Base-by-base conservation (phyloP, 257 asterid genomes). In the Handroanthus guayacan region DNA sequence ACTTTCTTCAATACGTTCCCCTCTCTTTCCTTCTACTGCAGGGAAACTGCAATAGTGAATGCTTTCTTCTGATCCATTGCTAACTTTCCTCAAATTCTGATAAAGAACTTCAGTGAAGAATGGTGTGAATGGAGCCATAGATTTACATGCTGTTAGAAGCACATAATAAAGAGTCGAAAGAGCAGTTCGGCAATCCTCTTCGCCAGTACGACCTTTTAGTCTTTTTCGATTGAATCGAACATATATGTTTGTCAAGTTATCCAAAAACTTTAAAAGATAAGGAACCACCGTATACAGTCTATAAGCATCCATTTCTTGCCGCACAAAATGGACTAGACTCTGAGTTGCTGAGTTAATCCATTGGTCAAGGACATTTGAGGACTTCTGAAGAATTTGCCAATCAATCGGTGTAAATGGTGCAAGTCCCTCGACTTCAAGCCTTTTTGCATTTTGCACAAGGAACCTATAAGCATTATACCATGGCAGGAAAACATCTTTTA, bases 381-480 rank as follows among this genome's bases (percentile, higher is more conserved):
- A 95, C 56, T 79, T 82, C 79, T 86, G 97, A 75, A 95, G 89
- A 77, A 82, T 84, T 60, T 74, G 71, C 64, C 82, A 92, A 87
- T 93, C 94, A 51, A 94, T 69, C 9, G 98, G 99, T 67, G 80
- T 78, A 82, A 95, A 95, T 54, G 94, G 89, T n/a, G 84, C 81
- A 57, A 88, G 88, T 50, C 98, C 98, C 80, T 95, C 99, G 76
- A 89, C 78, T 86, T 95, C 97, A 73, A 93, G 93, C 54, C 98
- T 89, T 78, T 93, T 95, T 47, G 98, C 94, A 89, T 93, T 95
- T 84, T 95, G 99, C 78, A 95, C 95, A 54, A 95, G 95, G 79
- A 95, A 95, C 81, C 99, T 95, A 68, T 95, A 95, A n/a, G 99
- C 99, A 85, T 95, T 95, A 80, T 95, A 92, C 99, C 99, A 95